Evolutionary conservation across 164 flowering plant species (phyloP), one percentile per base, ranked within the genome.

Genomic region (Liriodendron chinense): DNA sequence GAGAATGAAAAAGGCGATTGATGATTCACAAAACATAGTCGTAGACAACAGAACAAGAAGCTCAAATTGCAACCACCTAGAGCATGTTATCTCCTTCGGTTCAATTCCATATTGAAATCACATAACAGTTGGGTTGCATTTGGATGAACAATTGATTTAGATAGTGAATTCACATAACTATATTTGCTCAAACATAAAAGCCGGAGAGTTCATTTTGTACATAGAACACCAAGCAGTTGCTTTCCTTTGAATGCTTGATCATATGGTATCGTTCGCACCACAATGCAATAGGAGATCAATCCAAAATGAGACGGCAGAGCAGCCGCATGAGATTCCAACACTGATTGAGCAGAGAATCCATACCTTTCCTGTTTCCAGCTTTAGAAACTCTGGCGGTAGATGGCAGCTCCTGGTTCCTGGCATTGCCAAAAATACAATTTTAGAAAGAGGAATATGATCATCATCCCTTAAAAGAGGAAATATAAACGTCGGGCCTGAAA

Each of bases 341-440:
- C 26, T 24, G 18, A 53, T 14, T 12, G 18, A 12, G 16, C 18
- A 53, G 59, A 53, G 59, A 22, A 65, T 22, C 68, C 68, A 21
- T 5, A n/a, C 26, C 68, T 65, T 21, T 63, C n/a, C 56, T 14
- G 43, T 65, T n/a, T 16, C 49, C 21, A 68, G 71, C 71, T 67
- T 9, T 57, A 8, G 26, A 43, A 20, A 25, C 72, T n/a, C 24
- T 72, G 2, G 9, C 18, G 18, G 65, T 57, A n/a, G 22, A 69
- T 28, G 26, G 63, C 70, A 68, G 71, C 65, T 74, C 65, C 47
- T 20, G 69, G 28, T 25, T 20, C 22, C 49, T 72, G 49, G 68
- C 24, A 65, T 65, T 65, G 26, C 26, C 28, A 7, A 22, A 23
- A 24, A 65, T 25, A 65, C 25, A 24, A 53, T 53, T 24, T 9